Percentiles rank a stretch among this genome's conserved stretches.
Conservation (phyloP, 1,284 basidiomycete genomes). For the Boletus subluridellus region DNA sequence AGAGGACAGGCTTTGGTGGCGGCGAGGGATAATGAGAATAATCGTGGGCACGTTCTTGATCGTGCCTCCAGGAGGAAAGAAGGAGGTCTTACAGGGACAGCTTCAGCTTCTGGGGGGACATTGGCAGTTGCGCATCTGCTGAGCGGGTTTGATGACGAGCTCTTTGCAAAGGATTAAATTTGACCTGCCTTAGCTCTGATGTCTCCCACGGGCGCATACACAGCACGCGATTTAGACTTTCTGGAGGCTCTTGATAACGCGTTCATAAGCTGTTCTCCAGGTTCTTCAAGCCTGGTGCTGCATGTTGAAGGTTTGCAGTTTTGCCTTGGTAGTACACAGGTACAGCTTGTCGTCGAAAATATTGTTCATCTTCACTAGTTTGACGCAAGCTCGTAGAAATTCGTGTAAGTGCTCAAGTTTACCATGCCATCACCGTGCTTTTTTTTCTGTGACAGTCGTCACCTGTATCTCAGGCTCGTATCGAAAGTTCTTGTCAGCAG, state of each 20-base stretch:
- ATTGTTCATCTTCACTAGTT: neutral
- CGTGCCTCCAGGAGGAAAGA: constrained; percentile 15
- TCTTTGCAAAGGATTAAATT: neutral
- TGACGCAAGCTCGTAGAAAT: no score
- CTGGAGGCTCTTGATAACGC: neutral
- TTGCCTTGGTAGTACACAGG: neutral
- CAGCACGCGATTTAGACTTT: neutral
- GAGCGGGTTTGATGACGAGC: neutral
- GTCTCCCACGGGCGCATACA: neutral
- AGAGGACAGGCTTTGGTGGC: constrained; percentile 15
- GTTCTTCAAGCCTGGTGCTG: neutral
- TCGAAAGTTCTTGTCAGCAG: neutral
- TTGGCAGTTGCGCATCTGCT: neutral
- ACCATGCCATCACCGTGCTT: no score
- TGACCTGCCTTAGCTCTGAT: neutral
- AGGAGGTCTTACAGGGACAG: constrained; percentile 7
- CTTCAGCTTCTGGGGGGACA: neutral
- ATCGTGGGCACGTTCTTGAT: constrained; percentile 4
- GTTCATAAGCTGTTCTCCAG: neutral
- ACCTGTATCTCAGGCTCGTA: no score
- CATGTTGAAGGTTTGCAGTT: neutral
- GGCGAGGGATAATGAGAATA: neutral
- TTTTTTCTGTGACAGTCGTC: neutral
- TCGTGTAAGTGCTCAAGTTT: neutral
- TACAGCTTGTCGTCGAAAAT: neutral